A percentile compares a stretch with the other conserved stretches of the same genome.
Conservation (phyloP, 2,329 filamentous ascomycete species). For the Pseudomassariella vexata region DNA sequence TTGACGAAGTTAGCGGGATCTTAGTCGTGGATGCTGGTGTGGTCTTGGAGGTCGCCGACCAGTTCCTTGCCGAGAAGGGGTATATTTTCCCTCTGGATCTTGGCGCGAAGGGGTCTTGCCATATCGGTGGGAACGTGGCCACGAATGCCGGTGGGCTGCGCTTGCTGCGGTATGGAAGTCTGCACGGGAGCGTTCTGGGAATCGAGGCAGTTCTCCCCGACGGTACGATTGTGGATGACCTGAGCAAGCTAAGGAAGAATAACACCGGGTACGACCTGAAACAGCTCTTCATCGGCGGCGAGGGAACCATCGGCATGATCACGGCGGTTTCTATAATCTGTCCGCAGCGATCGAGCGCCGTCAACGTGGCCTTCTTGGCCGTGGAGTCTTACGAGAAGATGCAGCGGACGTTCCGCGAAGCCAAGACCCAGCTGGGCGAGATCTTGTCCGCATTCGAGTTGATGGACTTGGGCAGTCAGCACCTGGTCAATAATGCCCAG, state of each 20-base stretch:
- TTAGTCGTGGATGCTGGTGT: conserved; percentile 87
- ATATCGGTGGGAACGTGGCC: conserved; percentile 91
- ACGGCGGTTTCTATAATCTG: conserved; percentile 87
- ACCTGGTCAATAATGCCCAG: conserved; percentile 68
- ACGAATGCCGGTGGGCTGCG: conserved; percentile 93
- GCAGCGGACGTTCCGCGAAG: conserved; percentile 78
- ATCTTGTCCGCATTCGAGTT: conserved; percentile 97
- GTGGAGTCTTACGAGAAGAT: conserved; percentile 87
- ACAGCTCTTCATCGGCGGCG: conserved; percentile 81
- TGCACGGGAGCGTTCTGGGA: conserved; percentile 89
- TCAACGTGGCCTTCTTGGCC: conserved; percentile 94
- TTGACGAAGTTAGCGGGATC: conserved; percentile 88
- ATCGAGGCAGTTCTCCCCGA: conserved; percentile 91
- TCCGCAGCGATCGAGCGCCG: conserved; percentile 77
- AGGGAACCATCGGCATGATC: conserved; percentile 92
- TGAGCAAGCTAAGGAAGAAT: conserved; percentile 88
- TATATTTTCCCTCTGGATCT: conserved; percentile 95
- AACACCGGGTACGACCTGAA: conserved; percentile 90
- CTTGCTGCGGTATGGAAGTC: conserved; percentile 83
- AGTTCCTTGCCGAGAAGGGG: conserved; percentile 73
- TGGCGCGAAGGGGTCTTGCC: conserved; percentile 96
- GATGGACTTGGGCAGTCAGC: conserved; percentile 84
- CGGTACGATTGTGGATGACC: conserved; percentile 84
- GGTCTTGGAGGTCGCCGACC: conserved; percentile 84
- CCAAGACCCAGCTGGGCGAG: conserved; percentile 85